A percentile compares a stretch with the other conserved stretches of the same genome.
These are phyloP conservation scores for Pseudofabraea citricarpa DNA, from an alignment of 2,329 filamentous ascomycete genomes.

Conservation along the genomic window DNA sequence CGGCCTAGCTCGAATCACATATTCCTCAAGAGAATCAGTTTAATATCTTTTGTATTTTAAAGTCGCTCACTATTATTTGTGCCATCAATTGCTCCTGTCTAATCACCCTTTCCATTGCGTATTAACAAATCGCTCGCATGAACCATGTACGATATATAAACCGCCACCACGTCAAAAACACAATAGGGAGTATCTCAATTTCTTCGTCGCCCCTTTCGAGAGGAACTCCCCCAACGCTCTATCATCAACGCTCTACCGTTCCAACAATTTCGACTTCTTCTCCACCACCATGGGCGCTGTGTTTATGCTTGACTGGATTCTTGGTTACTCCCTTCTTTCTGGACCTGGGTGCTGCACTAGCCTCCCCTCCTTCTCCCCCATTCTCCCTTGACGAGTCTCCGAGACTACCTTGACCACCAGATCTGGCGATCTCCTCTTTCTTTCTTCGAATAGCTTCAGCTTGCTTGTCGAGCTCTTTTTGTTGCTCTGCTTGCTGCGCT, in stretches of 20 bases:
- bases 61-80: too few relatives aligned
- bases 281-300: slow-evolving; percentile 21
- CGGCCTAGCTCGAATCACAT: neutral
- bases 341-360: slow-evolving; percentile 11
- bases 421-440: slow-evolving; percentile 21
- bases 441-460: slow-evolving; percentile 18
- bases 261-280: slow-evolving; percentile 26
- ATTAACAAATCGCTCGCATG: too few relatives aligned
- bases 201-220: slow-evolving; percentile 2
- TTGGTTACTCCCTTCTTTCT: slow-evolving; percentile 15
- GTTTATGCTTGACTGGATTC: slow-evolving; percentile 22
- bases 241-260: slow-evolving; percentile 10
- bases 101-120: too few relatives aligned
- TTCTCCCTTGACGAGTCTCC: slow-evolving; percentile 14
- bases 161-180: too few relatives aligned
- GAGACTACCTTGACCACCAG: slow-evolving; percentile 2
- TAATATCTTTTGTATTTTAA: too few relatives aligned
- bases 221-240: too few relatives aligned
- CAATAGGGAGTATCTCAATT: neutral
- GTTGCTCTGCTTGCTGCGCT: slow-evolving; percentile 40
- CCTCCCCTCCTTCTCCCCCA: slow-evolving; percentile 9
- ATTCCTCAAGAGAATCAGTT: neutral
- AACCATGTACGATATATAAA: too few relatives aligned
- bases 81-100: too few relatives aligned
- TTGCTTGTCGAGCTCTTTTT: slow-evolving; percentile 40